Base-by-base conservation (phyloP, 2,329 filamentous ascomycete species). In the Cercospora sojina region DNA sequence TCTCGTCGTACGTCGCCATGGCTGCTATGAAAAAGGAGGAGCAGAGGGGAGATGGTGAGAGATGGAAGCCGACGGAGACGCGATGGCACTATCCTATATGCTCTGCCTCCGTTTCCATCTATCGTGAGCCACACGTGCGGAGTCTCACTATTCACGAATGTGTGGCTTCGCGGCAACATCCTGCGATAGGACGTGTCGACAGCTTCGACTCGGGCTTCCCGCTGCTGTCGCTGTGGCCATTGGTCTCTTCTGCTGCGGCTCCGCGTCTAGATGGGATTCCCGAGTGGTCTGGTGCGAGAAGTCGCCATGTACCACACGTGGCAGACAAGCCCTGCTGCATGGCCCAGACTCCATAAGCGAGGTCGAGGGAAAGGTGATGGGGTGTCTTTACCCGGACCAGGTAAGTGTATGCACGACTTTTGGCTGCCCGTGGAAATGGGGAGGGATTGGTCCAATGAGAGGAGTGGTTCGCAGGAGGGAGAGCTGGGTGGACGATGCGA, bases 1-100 rank as follows among this genome's bases (percentile, higher is more conserved):
- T 70, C 47, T 70, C 67, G 32, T 64, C 47, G 31, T 59, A 61
- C 13, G 56, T 58, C 49, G 64, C 59, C 64, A 66, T 66, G n/a
- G 5, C 29, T 60, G 56, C 56, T 38, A n/a, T 41, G 23, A 43
- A 35, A 32, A 35, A 29, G 13, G 43, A 60, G 32, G 38, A 43
- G 32, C 27, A 32, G 23, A 20, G 31, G 38, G 31, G 12, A 25
- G 16, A 38, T 23, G 12, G 47, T 23, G 47, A 13, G 7, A 32
- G 27, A 23, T 20, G 29, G 35, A 6, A 29, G 27, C 12, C 20
- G n/a, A 10, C 3, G 9, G 38, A 31, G 27, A 47, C 27, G 41
- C 38, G 27, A 29, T 20, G 27, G 59, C 59, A 62, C 41, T 53
- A 43, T 62, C 6, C 58, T 61, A 62, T 62, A 62, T 55, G 43